Percentiles rank a stretch among this genome's conserved stretches.
Conservation (phyloP, 768 basidiomycete species). For the Hygrophorus russula region DNA sequence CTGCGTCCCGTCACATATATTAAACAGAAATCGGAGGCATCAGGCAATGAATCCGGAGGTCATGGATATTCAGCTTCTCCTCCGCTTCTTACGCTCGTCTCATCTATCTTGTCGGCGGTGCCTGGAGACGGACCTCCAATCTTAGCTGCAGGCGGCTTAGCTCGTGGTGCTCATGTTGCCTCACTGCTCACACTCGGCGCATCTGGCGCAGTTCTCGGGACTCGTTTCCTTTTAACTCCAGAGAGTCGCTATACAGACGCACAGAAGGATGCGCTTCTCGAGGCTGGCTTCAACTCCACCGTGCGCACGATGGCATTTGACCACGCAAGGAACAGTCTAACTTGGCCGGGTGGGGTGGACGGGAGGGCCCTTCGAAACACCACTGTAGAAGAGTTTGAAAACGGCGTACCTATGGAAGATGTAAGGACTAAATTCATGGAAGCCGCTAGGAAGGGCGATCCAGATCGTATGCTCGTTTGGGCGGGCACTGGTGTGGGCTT, state of each 20-base stretch:
- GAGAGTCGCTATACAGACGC: conserved; percentile 48
- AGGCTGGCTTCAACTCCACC: conserved; percentile 32
- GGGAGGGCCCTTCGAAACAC: conserved; percentile 49
- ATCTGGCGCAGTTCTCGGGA: conserved; percentile 59
- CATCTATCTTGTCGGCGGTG: conserved; percentile 36
- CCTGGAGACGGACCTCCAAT: conserved; percentile 36
- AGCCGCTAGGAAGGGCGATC: conserved; percentile 33
- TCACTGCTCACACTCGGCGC: conserved; percentile 57
- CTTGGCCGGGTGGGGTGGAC: conserved; percentile 52
- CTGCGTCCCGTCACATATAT: conserved; percentile 1
- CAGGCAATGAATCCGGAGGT: conserved; percentile 75
- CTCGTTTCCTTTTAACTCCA: conserved; percentile 59
- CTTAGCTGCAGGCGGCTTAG: conserved; percentile 68
- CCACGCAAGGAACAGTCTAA: conserved; percentile 38
- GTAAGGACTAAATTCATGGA: conserved; percentile 34
- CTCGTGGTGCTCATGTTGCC: conserved; percentile 53
- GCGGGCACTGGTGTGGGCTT: conserved; percentile 55
- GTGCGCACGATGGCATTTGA: conserved; percentile 58
- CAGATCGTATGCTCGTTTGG: conserved; percentile 50
- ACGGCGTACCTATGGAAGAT: conserved; percentile 29
- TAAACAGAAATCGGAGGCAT: conserved; percentile 3
- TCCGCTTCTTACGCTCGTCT: conserved; percentile 50
- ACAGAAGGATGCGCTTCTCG: conserved; percentile 42
- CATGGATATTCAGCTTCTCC: conserved; percentile 51
- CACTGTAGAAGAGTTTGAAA: conserved; percentile 47